Evolutionary conservation across 2,329 filamentous ascomycete species (phyloP).

Genomic region (Scedosporium dehoogii): DNA sequence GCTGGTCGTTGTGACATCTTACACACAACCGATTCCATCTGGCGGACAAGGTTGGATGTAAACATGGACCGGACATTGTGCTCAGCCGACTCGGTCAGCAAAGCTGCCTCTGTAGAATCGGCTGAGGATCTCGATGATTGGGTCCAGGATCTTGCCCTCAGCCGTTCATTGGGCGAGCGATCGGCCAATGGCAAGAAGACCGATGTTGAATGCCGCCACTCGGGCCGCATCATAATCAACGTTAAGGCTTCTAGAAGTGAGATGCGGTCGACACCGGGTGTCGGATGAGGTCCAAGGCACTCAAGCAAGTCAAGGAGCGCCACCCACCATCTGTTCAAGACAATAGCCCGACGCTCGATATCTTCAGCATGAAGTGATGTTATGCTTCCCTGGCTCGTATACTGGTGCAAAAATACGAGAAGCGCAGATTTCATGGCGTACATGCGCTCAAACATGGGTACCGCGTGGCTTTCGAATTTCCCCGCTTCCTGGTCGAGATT

Average conservation of each 20-base stretch:
- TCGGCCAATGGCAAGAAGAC: constrained; percentile 54
- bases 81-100: constrained; percentile 58
- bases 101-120: constrained; percentile 52
- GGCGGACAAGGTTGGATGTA: constrained; percentile 67
- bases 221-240: constrained; percentile 76
- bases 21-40: constrained; percentile 80
- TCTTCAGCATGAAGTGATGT: constrained; percentile 62
- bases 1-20: constrained; percentile 72
- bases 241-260: constrained; percentile 69
- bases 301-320: constrained; percentile 73
- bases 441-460: constrained; percentile 51
- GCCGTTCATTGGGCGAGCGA: constrained; percentile 37
- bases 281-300: constrained; percentile 54
- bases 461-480: constrained; percentile 63
- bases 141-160: constrained; percentile 35
- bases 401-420: constrained; percentile 66
- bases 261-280: constrained; percentile 76
- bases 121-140: constrained; percentile 45
- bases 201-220: constrained; percentile 71
- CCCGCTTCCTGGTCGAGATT: constrained; percentile 36
- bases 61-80: constrained; percentile 88
- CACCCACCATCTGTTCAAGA: constrained; percentile 87
- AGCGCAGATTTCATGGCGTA: constrained; percentile 62
- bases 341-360: constrained; percentile 66
- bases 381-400: constrained; percentile 58